Conservation (phyloP, 2,329 filamentous ascomycete species). For the Fusarium secorum region DNA sequence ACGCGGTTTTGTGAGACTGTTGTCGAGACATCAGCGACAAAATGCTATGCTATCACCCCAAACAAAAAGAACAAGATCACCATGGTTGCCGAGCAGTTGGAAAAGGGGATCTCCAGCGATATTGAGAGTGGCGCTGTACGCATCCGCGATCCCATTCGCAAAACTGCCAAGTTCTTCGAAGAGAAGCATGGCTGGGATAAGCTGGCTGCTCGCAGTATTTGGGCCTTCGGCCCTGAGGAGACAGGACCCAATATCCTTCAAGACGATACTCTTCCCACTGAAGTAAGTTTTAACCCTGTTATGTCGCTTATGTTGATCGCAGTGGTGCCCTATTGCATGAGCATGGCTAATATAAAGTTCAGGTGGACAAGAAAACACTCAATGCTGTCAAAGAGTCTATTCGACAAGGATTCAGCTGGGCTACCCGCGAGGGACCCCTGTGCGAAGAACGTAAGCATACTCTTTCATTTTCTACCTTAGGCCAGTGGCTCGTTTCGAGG, state of each 20-base stretch:
- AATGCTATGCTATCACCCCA: slow-evolving; percentile 96
- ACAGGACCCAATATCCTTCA: slow-evolving; percentile 94
- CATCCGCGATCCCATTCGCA: slow-evolving; percentile 90
- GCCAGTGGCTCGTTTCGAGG: neutral
- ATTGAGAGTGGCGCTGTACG: slow-evolving; percentile 91
- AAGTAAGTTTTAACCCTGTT: slow-evolving; percentile 59
- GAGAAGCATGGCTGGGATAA: slow-evolving; percentile 98
- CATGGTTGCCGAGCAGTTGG: slow-evolving; percentile 95
- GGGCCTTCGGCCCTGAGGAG: slow-evolving; percentile 98
- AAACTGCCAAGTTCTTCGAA: slow-evolving; percentile 96
- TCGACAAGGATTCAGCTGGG: slow-evolving; percentile 96
- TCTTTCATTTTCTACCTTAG: slow-evolving; percentile 1
- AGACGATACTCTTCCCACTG: slow-evolving; percentile 92
- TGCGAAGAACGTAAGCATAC: slow-evolving; percentile 89
- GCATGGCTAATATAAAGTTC: slow-evolving; percentile 15
- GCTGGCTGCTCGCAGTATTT: slow-evolving; percentile 91
- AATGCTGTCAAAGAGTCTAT: slow-evolving; percentile 90
- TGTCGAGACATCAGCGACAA: slow-evolving; percentile 95
- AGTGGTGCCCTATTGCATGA: slow-evolving; percentile 5
- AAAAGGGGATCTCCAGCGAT: slow-evolving; percentile 92
- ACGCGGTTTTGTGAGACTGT: slow-evolving; percentile 98
- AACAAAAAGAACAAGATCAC: slow-evolving; percentile 99
- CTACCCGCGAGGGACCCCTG: slow-evolving; percentile 89
- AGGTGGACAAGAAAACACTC: slow-evolving; percentile 91
- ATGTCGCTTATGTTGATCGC: neutral